Evolutionary conservation across 2,329 filamentous ascomycete genomes (phyloP).

Genomic region (Sarocladium strictum): DNA sequence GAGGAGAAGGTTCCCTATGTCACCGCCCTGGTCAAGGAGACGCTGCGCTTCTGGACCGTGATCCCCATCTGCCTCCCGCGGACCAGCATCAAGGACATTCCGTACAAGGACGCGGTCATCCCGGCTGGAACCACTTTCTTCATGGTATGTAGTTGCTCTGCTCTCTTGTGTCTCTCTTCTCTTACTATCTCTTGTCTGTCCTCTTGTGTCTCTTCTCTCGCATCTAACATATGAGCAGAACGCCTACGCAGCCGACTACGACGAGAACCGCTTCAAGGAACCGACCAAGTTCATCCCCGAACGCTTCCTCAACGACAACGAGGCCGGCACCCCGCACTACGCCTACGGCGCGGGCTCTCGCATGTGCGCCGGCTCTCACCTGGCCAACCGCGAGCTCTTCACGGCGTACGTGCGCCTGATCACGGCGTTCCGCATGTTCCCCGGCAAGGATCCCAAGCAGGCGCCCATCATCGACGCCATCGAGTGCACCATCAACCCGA

Average conservation of each 20-base stretch:
- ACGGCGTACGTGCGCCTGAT: slow-evolving; percentile 54
- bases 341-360: slow-evolving; percentile 57
- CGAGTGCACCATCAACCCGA: slow-evolving; percentile 51
- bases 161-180: background rate
- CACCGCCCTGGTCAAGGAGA: slow-evolving; percentile 72
- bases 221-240: slow-evolving; percentile 40
- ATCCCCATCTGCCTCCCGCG: slow-evolving; percentile 74
- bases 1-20: slow-evolving; percentile 75
- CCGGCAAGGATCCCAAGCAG: slow-evolving; percentile 38
- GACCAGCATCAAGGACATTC: slow-evolving; percentile 65
- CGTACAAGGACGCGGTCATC: slow-evolving; percentile 60
- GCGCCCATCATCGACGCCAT: slow-evolving; percentile 49
- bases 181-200: no score
- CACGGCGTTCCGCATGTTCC: slow-evolving; percentile 49
- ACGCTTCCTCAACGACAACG: slow-evolving; percentile 55
- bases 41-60: slow-evolving; percentile 71
- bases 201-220: no score
- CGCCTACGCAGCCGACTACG: slow-evolving; percentile 70
- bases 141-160: slow-evolving; percentile 51
- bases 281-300: slow-evolving; percentile 62
- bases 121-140: slow-evolving; percentile 75
- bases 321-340: slow-evolving; percentile 53
- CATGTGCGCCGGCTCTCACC: slow-evolving; percentile 58
- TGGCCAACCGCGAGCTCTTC: slow-evolving; percentile 59
- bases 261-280: slow-evolving; percentile 59